phyloP scores from a whole-genome alignment of 306 rosid genomes.

The Fragaria ananassa region DNA sequence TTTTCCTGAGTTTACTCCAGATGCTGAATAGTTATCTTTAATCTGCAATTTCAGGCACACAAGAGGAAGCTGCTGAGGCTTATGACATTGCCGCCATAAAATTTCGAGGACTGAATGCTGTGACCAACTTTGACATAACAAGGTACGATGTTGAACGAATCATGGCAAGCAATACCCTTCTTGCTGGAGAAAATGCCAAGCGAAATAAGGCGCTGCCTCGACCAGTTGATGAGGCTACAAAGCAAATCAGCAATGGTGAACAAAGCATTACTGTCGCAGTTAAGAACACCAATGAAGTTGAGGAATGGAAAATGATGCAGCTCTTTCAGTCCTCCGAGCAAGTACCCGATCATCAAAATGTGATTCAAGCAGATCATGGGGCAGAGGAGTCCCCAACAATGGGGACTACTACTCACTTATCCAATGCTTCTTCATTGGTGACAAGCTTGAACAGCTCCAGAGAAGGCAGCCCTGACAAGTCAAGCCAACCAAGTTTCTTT shows the following conservation, averaged over 20 bases:
- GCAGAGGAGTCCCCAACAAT: conserved; percentile 41
- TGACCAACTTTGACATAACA: conserved; percentile 80
- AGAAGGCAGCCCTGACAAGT: conserved; percentile 65
- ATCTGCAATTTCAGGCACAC: conserved; percentile 57
- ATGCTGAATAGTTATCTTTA: not conserved
- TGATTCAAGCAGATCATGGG: conserved; percentile 31
- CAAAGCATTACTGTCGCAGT: conserved; percentile 25
- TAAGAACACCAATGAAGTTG: conserved; percentile 38
- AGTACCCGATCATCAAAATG: conserved; percentile 32
- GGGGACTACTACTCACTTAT: conserved; percentile 43
- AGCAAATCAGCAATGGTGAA: conserved; percentile 31
- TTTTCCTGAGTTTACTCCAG: not conserved
- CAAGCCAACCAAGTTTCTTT: conserved; percentile 40
- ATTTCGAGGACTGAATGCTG: conserved; percentile 78
- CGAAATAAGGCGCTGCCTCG: conserved; percentile 39
- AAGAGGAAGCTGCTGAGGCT: conserved; percentile 97
- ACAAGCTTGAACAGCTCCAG: conserved; percentile 71
- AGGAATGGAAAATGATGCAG: conserved; percentile 54
- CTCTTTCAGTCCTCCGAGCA: conserved; percentile 49
- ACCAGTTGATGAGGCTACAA: conserved; percentile 25
- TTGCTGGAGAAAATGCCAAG: conserved; percentile 67
- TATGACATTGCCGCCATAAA: conserved; percentile 89
- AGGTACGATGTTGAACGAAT: conserved; percentile 83
- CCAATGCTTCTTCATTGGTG: conserved; percentile 71
- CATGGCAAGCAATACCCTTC: conserved; percentile 71